phyloP scores from a whole-genome alignment of 2,329 filamentous ascomycete species.

The Calycina herbarum region DNA sequence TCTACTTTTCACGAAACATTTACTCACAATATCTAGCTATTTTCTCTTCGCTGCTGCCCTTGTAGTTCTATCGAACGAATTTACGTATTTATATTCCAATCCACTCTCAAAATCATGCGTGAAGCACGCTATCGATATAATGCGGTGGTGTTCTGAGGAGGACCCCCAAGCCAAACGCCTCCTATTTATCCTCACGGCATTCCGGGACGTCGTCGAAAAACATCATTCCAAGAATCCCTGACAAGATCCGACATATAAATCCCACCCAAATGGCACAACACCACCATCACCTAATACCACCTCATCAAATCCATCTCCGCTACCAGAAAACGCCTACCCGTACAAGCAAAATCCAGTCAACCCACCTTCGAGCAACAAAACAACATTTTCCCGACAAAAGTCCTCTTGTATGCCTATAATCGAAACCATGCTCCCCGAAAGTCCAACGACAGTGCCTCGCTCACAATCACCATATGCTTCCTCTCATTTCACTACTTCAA shows the following conservation, averaged over 20 bases:
- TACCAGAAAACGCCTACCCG: background rate
- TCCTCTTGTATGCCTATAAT: background rate
- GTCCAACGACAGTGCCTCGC: background rate
- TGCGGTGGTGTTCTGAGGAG: constrained; percentile 48
- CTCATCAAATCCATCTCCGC: background rate
- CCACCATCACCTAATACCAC: background rate
- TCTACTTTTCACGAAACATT: too few relatives aligned
- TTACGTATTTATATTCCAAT: constrained; percentile 50
- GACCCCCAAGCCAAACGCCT: constrained; percentile 53
- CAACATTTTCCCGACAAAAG: background rate
- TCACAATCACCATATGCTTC: background rate
- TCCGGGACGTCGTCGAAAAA: constrained; percentile 43
- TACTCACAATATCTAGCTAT: constrained; percentile 43
- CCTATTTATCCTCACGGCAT: constrained; percentile 50
- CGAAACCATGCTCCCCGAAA: background rate
- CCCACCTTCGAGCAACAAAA: background rate
- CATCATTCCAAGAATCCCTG: constrained; percentile 11
- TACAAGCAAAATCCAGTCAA: background rate
- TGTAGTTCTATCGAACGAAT: constrained; percentile 57
- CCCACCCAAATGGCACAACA: background rate
- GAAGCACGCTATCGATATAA: constrained; percentile 47
- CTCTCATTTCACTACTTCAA: background rate
- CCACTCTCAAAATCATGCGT: constrained; percentile 44
- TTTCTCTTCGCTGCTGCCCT: constrained; percentile 57
- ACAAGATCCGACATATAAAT: background rate